These are phyloP conservation scores for Berkeleyomyces basicola DNA, from an alignment of 2,329 filamentous ascomycete genomes.

Conservation along the genomic window DNA sequence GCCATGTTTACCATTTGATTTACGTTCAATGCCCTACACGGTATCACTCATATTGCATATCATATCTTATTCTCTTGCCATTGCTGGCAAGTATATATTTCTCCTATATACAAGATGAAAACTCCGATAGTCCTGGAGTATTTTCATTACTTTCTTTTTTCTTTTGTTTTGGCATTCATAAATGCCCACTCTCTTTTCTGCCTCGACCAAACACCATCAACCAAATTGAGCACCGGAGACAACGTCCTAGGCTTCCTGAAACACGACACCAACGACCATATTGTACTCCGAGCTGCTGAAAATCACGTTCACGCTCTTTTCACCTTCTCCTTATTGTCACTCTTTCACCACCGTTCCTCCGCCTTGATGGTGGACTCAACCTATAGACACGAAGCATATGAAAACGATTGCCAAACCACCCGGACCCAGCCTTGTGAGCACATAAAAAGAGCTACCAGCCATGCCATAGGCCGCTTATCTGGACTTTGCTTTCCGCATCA, in stretches of 20 bases:
- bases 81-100: background rate
- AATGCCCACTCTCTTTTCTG: background rate
- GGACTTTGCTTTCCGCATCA: background rate
- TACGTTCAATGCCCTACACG: background rate
- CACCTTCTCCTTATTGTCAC: background rate
- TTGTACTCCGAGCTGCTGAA: background rate
- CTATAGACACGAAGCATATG: background rate
- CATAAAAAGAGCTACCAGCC: background rate
- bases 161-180: background rate
- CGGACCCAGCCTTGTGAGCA: background rate
- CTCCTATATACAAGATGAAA: background rate
- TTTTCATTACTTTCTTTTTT: background rate
- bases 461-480: background rate
- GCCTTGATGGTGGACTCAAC: background rate
- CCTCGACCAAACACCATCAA: background rate
- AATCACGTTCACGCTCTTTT: background rate
- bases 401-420: background rate
- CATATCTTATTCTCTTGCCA: background rate
- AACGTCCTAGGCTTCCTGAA: background rate
- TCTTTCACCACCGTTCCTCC: background rate
- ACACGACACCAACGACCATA: background rate
- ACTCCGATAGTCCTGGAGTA: background rate
- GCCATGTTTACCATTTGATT: background rate
- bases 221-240: background rate
- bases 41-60: background rate